Evolutionary conservation across 805 yeast species (phyloP), one percentile per base, ranked within the genome.

Genomic region (Yarrowia hollandica): DNA sequence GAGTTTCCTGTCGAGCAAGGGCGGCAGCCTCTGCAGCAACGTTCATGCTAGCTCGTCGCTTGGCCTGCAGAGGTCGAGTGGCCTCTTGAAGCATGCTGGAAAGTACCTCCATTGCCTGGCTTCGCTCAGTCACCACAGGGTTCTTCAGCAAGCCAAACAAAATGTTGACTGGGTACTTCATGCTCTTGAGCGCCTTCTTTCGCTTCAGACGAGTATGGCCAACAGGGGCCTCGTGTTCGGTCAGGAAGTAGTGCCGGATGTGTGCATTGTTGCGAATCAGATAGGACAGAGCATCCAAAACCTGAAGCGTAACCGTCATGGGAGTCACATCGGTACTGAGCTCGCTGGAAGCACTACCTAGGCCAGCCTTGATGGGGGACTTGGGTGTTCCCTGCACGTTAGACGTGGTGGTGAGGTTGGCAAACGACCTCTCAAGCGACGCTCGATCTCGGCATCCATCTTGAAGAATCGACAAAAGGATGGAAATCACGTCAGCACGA

Each of bases 21-120:
- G 59, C 44, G 16, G 56, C 56, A 30, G 30, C 39, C 15, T 12
- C 60, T 16, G 70, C 72, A 21, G 74, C 69, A n/a, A 72, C 73
- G 50, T 78, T 76, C 48, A 80, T 75, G 60, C 88, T 74, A 0
- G 82, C 75, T 1, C 44, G 31, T 26, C 35, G 31, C 44, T 35
- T 35, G 31, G 58, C 58, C 23, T 77, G 77, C 46, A 90, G 74
- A 3, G 96, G 90, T 62, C 86, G 78, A 0, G 96, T 87, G 3
- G 91, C 82, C 48, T 85, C 80, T 66, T 88, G 94, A 28, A 90
- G 75, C 15, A 89, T 82, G 61, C 87, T 77, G 0, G 96, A 86
- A 23, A 90, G 71, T 19, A 84, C 71, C 68, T 90, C 96, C 84
- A 91, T 81, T 63, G 90, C 75, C 5, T 82, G 81, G 5, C 86